These are phyloP conservation scores for Saccharomycopsis sp. DNA, from an alignment of 805 yeast species.

Conservation along the genomic window DNA sequence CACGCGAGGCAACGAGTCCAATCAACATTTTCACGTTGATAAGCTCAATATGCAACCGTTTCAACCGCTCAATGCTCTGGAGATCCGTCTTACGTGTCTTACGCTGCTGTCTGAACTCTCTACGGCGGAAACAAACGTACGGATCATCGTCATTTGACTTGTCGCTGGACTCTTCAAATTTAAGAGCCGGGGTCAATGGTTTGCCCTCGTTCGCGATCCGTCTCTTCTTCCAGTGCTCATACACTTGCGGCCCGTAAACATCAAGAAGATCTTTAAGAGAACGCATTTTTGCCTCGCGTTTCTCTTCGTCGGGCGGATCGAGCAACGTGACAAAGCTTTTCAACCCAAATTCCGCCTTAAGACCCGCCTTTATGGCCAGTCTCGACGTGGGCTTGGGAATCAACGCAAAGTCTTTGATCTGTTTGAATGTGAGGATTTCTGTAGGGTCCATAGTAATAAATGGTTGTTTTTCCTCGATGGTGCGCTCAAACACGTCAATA, in stretches of 20 bases:
- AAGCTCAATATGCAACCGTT: constrained; percentile 68
- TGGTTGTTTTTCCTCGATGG: constrained; percentile 79
- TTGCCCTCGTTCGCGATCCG: constrained; percentile 66
- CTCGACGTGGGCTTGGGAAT: constrained; percentile 43
- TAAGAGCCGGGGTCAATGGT: constrained; percentile 64
- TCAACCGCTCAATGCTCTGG: constrained; percentile 77
- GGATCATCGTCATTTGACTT: constrained; percentile 87
- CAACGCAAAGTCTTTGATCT: constrained; percentile 48
- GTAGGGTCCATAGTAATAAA: constrained; percentile 79
- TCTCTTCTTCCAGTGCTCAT: constrained; percentile 75
- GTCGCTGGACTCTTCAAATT: constrained; percentile 80
- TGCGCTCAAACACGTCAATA: constrained; percentile 65
- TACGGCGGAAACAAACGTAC: constrained; percentile 88
- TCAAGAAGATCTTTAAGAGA: constrained; percentile 36
- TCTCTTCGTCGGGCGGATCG: constrained; percentile 32
- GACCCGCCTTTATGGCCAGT: constrained; percentile 47
- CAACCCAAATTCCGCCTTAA: constrained; percentile 50
- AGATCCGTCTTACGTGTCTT: constrained; percentile 93
- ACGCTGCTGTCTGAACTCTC: constrained; percentile 92
- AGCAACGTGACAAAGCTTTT: constrained; percentile 55
- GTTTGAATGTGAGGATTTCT: constrained; percentile 64
- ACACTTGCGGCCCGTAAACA: constrained; percentile 58
- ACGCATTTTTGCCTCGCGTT: constrained; percentile 25
- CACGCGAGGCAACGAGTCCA: constrained; percentile 68
- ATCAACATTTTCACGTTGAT: constrained; percentile 67